These are phyloP conservation scores for Globisporangium nodosum DNA, from an alignment of 352 stramenopile species.

Conservation along the genomic window DNA sequence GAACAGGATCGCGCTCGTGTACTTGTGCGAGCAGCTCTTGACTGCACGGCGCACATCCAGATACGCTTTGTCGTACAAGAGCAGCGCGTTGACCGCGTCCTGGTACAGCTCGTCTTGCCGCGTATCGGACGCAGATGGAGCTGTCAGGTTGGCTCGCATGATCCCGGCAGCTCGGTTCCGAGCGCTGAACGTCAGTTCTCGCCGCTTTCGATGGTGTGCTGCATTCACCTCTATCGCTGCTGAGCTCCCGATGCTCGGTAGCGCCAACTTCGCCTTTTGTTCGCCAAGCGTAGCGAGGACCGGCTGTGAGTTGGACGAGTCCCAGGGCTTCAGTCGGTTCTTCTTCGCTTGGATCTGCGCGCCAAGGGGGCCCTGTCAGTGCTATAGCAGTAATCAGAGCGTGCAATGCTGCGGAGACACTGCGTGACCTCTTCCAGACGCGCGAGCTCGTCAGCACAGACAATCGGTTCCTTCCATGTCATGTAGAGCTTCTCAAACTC, in stretches of 20 bases:
- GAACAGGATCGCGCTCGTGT: conserved; percentile 37
- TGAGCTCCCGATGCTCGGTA: not conserved
- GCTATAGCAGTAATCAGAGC: not conserved
- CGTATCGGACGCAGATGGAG: not conserved
- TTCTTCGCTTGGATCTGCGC: conserved; percentile 20
- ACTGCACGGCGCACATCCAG: conserved; percentile 7
- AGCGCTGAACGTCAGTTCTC: conserved; percentile 12
- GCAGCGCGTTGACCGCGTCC: conserved; percentile 12
- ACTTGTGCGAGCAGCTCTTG: conserved; percentile 23
- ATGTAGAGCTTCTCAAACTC: conserved; percentile 27
- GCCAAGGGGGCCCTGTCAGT: not conserved
- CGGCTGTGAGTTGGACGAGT: conserved; percentile 4
- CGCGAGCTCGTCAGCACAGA: conserved; percentile 25
- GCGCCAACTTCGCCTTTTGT: not conserved
- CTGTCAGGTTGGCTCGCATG: conserved; percentile 10
- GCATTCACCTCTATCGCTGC: not conserved
- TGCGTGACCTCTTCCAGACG: conserved; percentile 32
- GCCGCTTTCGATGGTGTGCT: not conserved
- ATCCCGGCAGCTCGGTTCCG: conserved; percentile 16
- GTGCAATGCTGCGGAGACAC: not conserved
- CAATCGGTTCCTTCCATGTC: conserved; percentile 29
- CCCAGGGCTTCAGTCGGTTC: conserved; percentile 22
- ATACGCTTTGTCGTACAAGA: conserved; percentile 39
- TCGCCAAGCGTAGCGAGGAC: not conserved
- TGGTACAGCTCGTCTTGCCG: conserved; percentile 32